These are phyloP conservation scores for Thraustochytrium striatum DNA, from an alignment of 352 stramenopile genomes.

Conservation along the genomic window DNA sequence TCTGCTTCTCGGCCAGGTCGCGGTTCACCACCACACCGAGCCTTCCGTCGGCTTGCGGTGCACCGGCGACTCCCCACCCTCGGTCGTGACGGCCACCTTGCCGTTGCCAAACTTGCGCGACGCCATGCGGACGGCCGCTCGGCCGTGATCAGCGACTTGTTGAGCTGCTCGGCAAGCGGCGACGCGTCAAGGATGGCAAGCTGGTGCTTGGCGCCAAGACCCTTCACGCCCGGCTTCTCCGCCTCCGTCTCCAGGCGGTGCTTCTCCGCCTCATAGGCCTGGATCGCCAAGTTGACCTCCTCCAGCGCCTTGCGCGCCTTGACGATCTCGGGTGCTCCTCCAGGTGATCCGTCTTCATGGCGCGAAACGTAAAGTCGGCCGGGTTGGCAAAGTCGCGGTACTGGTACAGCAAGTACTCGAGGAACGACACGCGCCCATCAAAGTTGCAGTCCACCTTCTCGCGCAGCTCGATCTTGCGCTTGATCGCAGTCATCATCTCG, in stretches of 20 bases:
- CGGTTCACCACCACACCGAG: conserved; percentile 46
- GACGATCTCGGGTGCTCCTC: conserved; percentile 44
- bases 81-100: neutral
- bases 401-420: conserved; percentile 50
- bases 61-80: neutral
- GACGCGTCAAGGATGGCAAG: conserved; percentile 41
- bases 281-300: conserved; percentile 43
- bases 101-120: conserved; percentile 35
- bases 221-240: conserved; percentile 42
- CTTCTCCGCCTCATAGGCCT: conserved; percentile 47
- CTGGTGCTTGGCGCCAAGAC: conserved; percentile 42
- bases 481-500: conserved; percentile 48
- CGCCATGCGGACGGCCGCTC: conserved; percentile 41
- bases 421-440: conserved; percentile 40
- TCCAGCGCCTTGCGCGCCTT: conserved; percentile 31
- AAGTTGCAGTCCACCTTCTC: conserved; percentile 50
- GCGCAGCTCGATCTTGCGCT: conserved; percentile 42
- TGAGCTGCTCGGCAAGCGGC: conserved; percentile 42
- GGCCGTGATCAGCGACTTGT: conserved; percentile 46
- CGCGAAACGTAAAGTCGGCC: conserved; percentile 38
- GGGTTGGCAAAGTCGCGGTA: conserved; percentile 34
- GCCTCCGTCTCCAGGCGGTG: neutral
- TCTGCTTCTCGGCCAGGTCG: conserved; percentile 49
- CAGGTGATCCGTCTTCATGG: neutral
- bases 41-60: neutral